These are phyloP conservation scores for Boletus rex-veris DNA, from an alignment of 768 basidiomycete species.

Conservation along the genomic window DNA sequence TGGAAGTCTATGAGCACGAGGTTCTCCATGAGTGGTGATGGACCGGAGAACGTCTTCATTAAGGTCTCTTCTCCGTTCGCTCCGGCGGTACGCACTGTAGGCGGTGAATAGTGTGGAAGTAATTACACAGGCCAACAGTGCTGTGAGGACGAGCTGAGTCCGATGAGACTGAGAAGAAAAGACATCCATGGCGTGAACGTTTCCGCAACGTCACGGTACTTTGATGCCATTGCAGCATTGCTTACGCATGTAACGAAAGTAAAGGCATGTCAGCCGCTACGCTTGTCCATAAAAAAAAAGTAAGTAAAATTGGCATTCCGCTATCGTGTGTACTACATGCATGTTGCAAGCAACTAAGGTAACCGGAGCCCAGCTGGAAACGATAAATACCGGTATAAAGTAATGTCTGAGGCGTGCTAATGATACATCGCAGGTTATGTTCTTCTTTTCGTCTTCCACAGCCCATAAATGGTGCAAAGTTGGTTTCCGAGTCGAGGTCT, in stretches of 20 bases:
- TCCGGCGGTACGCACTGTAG: slow-evolving; percentile 48
- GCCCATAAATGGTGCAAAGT: background rate
- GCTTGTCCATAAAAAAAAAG: too few species aligned
- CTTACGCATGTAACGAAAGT: too few species aligned
- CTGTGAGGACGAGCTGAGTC: slow-evolving; percentile 62
- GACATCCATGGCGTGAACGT: slow-evolving; percentile 16
- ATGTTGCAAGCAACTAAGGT: slow-evolving; percentile 4
- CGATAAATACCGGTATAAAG: slow-evolving; percentile 30
- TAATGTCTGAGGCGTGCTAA: slow-evolving; percentile 14
- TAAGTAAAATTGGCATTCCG: background rate
- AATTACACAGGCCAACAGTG: slow-evolving; percentile 58
- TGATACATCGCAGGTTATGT: slow-evolving; percentile 18
- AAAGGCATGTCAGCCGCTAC: too few species aligned
- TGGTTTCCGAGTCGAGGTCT: background rate
- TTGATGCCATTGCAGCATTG: too few species aligned
- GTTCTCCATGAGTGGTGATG: slow-evolving; percentile 30
- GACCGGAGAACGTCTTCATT: slow-evolving; percentile 55
- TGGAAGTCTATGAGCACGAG: background rate
- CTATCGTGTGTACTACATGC: background rate
- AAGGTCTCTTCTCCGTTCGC: slow-evolving; percentile 51
- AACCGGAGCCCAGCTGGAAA: slow-evolving; percentile 9
- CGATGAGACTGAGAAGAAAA: slow-evolving; percentile 46
- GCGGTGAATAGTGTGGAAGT: slow-evolving; percentile 60
- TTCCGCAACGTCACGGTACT: too few species aligned
- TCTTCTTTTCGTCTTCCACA: slow-evolving; percentile 1